Evolutionary conservation across 1,139 yeast species (phyloP).

Genomic region (Zhuliangozyma blackwelliae): DNA sequence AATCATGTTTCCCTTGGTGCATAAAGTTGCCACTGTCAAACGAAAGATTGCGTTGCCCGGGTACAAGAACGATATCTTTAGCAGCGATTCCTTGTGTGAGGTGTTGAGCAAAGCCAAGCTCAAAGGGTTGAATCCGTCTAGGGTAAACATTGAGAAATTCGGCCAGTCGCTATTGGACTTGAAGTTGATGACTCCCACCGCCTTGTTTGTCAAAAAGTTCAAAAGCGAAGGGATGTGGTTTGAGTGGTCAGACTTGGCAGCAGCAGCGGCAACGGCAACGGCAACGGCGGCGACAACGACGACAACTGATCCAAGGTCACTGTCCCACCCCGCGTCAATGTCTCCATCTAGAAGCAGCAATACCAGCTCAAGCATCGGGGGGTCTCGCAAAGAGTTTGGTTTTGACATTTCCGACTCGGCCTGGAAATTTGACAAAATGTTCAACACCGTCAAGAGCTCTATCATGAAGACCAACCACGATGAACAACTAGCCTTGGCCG

Average conservation of each 20-base stretch:
- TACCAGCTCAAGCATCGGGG: conserved; percentile 2
- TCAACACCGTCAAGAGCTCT: conserved; percentile 25
- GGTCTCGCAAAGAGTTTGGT: conserved; percentile 11
- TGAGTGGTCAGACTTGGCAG: conserved; percentile 42
- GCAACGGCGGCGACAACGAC: too few species aligned
- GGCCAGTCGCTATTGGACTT: conserved; percentile 40
- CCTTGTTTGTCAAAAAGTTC: conserved; percentile 34
- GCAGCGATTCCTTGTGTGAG: conserved; percentile 36
- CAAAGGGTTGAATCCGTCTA: conserved; percentile 33
- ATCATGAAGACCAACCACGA: conserved; percentile 29
- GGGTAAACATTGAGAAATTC: conserved; percentile 36
- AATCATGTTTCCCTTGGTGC: conserved; percentile 22
- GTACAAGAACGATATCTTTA: conserved; percentile 35
- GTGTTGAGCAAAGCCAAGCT: conserved; percentile 27
- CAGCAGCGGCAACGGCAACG: conserved; percentile 13
- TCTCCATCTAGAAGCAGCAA: conserved; percentile 1
- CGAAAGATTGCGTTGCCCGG: conserved; percentile 42
- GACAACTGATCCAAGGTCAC: too few species aligned
- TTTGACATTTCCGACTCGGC: conserved; percentile 27
- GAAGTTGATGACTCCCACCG: conserved; percentile 30
- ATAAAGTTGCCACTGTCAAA: conserved; percentile 23
- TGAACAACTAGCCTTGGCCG: conserved; percentile 26
- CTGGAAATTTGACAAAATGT: conserved; percentile 28
- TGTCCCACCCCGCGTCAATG: neutral
- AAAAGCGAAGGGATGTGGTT: conserved; percentile 46